A percentile compares a stretch with the other conserved stretches of the same genome.
Conservation (phyloP, 768 basidiomycete genomes). For the Podaxis sp. region DNA sequence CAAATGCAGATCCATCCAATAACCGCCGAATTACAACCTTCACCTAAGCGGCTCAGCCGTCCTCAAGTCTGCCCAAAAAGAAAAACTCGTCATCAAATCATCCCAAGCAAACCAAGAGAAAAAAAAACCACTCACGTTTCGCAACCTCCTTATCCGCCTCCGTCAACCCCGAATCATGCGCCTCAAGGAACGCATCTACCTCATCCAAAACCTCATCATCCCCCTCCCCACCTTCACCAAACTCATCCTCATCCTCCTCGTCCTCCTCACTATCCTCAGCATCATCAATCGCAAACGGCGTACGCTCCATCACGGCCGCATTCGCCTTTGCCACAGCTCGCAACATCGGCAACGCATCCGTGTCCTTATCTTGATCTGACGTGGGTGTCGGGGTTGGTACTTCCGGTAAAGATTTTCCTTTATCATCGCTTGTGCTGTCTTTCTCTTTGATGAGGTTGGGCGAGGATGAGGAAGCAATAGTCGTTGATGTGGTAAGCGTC, state of each 20-base stretch:
- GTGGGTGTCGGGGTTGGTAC: constrained; percentile 18
- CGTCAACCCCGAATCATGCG: constrained; percentile 81
- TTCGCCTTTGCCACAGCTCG: constrained; percentile 73
- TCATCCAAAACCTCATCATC: constrained; percentile 80
- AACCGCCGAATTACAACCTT: not conserved
- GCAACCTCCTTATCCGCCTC: constrained; percentile 77
- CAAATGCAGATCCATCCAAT: not conserved
- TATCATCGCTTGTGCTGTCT: constrained; percentile 29
- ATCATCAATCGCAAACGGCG: constrained; percentile 96
- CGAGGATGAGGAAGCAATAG: constrained; percentile 14
- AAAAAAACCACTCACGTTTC: constrained; percentile 46
- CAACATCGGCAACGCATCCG: constrained; percentile 46
- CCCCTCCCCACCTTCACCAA: constrained; percentile 68
- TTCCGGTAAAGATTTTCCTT: constrained; percentile 22
- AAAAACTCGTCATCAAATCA: not conserved
- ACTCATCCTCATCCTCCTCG: constrained; percentile 78
- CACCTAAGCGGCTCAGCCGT: constrained; percentile 26
- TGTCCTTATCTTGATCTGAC: constrained; percentile 18
- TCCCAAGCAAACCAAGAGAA: not conserved
- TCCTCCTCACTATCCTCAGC: constrained; percentile 55
- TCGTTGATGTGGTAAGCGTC: not conserved
- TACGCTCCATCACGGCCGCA: constrained; percentile 86
- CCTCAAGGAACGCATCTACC: constrained; percentile 62
- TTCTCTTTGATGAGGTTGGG: constrained; percentile 27
- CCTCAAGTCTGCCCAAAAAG: constrained; percentile 18